A percentile compares a stretch with the other conserved stretches of the same genome.
phyloP scores from a whole-genome alignment of 352 stramenopile species.

The Globisporangium parvum region DNA sequence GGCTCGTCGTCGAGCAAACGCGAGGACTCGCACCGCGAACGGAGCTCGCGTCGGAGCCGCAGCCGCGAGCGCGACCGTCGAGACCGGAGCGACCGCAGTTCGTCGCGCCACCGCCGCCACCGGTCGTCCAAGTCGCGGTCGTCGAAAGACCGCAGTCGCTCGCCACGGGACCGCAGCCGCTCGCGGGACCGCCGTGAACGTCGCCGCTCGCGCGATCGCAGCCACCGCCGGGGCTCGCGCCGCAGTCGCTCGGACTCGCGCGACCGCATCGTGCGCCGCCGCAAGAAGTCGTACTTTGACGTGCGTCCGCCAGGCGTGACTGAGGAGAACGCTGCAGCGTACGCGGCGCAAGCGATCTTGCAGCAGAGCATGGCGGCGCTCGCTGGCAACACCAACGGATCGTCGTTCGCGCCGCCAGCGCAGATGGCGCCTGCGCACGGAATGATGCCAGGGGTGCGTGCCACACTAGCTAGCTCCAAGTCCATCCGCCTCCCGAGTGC shows the following conservation, averaged over 20 bases:
- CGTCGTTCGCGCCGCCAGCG: too few relatives aligned
- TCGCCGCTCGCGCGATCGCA: conserved; percentile 13
- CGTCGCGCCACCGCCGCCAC: conserved; percentile 29
- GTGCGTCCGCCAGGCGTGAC: conserved; percentile 74
- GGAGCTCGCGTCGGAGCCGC: conserved; percentile 10
- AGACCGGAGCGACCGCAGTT: conserved; percentile 39
- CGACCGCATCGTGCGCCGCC: conserved; percentile 38
- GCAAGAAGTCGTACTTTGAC: conserved; percentile 82
- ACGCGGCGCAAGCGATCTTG: conserved; percentile 77
- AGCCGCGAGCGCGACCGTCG: conserved; percentile 12
- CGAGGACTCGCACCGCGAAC: conserved; percentile 7
- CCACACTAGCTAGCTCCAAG: too few relatives aligned
- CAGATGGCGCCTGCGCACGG: not conserved
- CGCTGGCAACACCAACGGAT: not conserved
- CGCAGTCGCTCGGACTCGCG: conserved; percentile 38
- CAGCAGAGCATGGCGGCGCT: conserved; percentile 69
- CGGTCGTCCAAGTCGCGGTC: conserved; percentile 29
- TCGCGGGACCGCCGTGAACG: conserved; percentile 1
- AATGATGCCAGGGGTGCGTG: not conserved
- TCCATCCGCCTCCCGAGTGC: too few relatives aligned
- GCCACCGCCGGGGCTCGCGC: conserved; percentile 11
- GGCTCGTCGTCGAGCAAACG: conserved; percentile 4
- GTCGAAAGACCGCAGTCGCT: conserved; percentile 10
- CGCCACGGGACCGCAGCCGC: not conserved
- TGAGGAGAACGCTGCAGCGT: conserved; percentile 76